Percentiles rank a stretch among this genome's conserved stretches.
Evolutionary conservation across 306 rosid species (phyloP).

Genomic region (Begonia loranthoides): DNA sequence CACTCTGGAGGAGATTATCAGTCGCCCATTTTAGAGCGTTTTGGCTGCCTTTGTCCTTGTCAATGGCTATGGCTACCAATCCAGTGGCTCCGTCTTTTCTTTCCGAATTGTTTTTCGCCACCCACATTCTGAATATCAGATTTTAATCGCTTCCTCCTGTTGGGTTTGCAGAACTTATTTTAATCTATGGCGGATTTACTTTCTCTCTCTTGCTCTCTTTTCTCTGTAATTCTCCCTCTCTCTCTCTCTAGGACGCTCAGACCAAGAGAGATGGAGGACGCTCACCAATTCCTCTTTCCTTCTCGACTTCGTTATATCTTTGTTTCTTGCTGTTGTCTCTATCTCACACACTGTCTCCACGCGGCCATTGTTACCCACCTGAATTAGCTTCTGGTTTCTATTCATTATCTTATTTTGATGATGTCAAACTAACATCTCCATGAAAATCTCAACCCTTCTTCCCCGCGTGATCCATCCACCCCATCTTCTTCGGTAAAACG

Average conservation of each 20-base stretch:
- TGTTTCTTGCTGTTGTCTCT: background rate
- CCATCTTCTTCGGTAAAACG: background rate
- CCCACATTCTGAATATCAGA: constrained; percentile 35
- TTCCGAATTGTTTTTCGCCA: constrained; percentile 27
- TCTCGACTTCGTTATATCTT: background rate
- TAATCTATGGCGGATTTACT: no score
- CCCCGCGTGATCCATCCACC: background rate
- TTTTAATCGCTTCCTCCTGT: background rate
- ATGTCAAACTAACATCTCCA: constrained; percentile 12
- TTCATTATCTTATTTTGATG: constrained; percentile 7
- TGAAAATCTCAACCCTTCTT: constrained; percentile 2
- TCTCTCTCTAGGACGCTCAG: background rate
- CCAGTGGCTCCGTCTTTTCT: constrained; percentile 42
- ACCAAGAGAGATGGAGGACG: background rate
- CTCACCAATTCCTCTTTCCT: background rate
- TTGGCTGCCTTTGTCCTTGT: constrained; percentile 80
- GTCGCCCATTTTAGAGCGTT: constrained; percentile 74
- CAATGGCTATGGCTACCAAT: constrained; percentile 78
- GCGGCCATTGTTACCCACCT: background rate
- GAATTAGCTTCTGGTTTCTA: background rate
- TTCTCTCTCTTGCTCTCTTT: no score
- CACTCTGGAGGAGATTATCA: constrained; percentile 42
- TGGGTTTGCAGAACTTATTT: no score
- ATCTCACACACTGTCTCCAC: background rate
- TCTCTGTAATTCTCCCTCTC: no score